Conservation (phyloP, 2,329 filamentous ascomycete genomes). For the Venturia pyrina region DNA sequence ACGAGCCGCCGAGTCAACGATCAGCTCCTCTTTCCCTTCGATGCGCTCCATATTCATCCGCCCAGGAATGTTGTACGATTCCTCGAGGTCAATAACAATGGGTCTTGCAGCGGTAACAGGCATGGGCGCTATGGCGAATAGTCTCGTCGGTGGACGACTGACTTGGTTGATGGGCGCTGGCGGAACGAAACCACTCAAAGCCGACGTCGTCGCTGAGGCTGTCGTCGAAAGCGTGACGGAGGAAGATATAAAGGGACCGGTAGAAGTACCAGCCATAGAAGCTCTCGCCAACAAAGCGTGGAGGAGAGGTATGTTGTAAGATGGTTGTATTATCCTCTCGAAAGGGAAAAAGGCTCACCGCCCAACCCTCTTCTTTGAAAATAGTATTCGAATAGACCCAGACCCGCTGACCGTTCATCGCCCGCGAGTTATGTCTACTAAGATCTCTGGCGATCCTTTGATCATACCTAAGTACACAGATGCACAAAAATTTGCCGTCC, state of each 20-base stretch:
- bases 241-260: slow-evolving; percentile 56
- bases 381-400: too few species aligned
- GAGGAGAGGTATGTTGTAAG: slow-evolving; percentile 79
- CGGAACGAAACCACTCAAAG: slow-evolving; percentile 15
- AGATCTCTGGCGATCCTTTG: too few species aligned
- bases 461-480: too few species aligned
- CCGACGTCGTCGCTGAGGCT: slow-evolving; percentile 15
- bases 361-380: neutral
- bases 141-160: slow-evolving; percentile 63
- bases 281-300: slow-evolving; percentile 70
- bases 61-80: slow-evolving; percentile 83
- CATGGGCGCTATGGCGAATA: slow-evolving; percentile 67
- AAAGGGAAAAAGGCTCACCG: neutral
- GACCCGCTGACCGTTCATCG: too few species aligned
- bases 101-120: slow-evolving; percentile 72
- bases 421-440: too few species aligned
- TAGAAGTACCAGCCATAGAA: slow-evolving; percentile 74
- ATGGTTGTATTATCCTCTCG: neutral
- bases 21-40: slow-evolving; percentile 59
- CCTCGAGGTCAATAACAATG: slow-evolving; percentile 68
- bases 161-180: slow-evolving; percentile 50
- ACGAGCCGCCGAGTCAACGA: slow-evolving; percentile 73
- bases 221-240: slow-evolving; percentile 12
- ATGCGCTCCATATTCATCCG: slow-evolving; percentile 77
- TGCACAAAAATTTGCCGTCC: too few species aligned